Base-by-base conservation (phyloP, 768 basidiomycete species). In the Cantharellus cinnabarinus region DNA sequence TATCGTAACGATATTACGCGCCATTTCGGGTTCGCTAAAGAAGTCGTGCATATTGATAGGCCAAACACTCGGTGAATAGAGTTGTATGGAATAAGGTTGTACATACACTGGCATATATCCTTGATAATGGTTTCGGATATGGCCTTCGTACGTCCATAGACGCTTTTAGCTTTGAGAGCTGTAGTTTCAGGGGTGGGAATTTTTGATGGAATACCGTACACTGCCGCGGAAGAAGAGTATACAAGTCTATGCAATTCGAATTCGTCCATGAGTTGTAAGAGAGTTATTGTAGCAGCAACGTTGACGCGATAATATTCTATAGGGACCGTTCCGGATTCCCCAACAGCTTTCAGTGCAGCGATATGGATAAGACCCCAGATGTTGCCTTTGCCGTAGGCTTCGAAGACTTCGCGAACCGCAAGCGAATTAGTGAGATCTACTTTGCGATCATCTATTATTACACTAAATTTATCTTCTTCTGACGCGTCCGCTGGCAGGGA, bases 291-390 rank as follows among this genome's bases (percentile, higher is more conserved):
- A 3, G 89, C 93, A 50, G 78, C 71, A 59, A 99, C 95, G 67
- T 99, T 99, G 75, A 90, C 91, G 64, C 78, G 74, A 70, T 98
- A 99, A 72, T 99, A 99, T 7, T 81, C 79, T 67, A 98, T 70
- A 3, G 95, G 95, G 57, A 88, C 83, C 72, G 95, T 87, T 15
- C 84, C 83, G 14, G 89, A 93, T 71, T 99, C 95, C 50, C 95
- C 95, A 54, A 99, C 95, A 20, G 93, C 90, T 75, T 99, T 99
- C 75, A 87, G 83, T 3, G 95, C 95, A 29, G 94, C 95, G 59
- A 99, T 79, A 70, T 98, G 95, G 58, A 99, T 75, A 34, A 97
- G 89, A 56, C 93, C 95, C 88, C 90, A 97, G 62, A 99, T 87
- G 2, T 88, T 88, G 20, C 87, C 88, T 66, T 87, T 83, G 57